Percentiles rank a stretch among this genome's conserved stretches.
These are phyloP conservation scores for Fusarium proliferatum DNA, from an alignment of 2,329 filamentous ascomycete genomes.

Conservation along the genomic window DNA sequence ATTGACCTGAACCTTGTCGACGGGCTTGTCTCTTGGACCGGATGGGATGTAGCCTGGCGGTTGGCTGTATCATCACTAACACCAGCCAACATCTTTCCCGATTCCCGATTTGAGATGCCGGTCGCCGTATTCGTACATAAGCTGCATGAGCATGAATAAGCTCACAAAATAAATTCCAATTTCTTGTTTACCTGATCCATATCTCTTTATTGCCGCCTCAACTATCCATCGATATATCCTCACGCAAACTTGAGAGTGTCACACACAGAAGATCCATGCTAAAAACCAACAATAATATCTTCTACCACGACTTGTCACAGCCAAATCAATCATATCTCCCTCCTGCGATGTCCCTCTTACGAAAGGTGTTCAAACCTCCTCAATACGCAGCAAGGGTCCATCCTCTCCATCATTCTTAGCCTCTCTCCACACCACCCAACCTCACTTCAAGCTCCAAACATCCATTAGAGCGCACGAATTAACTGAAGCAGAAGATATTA, in stretches of 20 bases:
- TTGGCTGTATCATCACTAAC: constrained; percentile 21
- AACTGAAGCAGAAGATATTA: neutral
- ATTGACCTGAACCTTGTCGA: neutral
- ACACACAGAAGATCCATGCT: neutral
- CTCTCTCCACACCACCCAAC: constrained; percentile 39
- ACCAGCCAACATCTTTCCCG: constrained; percentile 2
- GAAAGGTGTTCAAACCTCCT: constrained; percentile 37
- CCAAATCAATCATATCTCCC: neutral
- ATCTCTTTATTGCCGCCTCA: neutral
- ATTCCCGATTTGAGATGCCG: constrained; percentile 35
- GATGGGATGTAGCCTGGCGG: constrained; percentile 12
- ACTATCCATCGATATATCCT: neutral
- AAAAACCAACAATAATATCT: neutral
- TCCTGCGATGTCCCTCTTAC: neutral
- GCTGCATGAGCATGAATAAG: neutral
- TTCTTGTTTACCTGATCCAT: neutral
- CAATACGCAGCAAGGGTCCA: constrained; percentile 35
- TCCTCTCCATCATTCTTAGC: constrained; percentile 19
- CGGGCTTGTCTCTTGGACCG: constrained; percentile 4
- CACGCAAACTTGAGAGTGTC: neutral
- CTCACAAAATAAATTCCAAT: neutral
- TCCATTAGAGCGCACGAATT: constrained; percentile 17
- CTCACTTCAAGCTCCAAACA: neutral
- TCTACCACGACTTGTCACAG: neutral
- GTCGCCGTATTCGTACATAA: constrained; percentile 35